Evolutionary conservation across 1,139 yeast species (phyloP), one percentile per base, ranked within the genome.

Genomic region (Saccharomyces hybrid): DNA sequence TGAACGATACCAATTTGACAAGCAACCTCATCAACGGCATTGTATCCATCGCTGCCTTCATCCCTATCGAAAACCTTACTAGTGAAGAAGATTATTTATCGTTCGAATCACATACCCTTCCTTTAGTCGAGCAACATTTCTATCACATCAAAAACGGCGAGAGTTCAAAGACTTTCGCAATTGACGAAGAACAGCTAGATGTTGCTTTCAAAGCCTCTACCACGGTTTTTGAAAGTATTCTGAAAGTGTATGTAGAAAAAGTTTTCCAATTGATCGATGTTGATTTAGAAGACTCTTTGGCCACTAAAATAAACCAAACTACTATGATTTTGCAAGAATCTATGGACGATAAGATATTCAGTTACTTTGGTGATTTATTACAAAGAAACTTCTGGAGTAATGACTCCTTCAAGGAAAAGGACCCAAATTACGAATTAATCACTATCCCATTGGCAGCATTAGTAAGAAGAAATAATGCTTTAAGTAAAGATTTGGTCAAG

Each of bases 1-100:
- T 95, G 0, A 93, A 91, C 68, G 99, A 93, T 70, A 76, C 90
- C 54, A 79, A 77, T 28, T 83, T 91, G 66, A 85, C 96, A 0
- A 76, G 84, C 34, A 78, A 81, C 53, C 81, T 96, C 0, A 73
- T 91, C 52, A 82, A 84, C 58, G 79, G 88, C 26, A 78, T 93
- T 58, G 85, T 89, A 11, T 78, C 88, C 0, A 80, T 86, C 31
- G 84, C 91, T 0, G 76, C 86, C 12, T 86, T 83, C 58, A 80
- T 88, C 3, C 97, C 97, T 0, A 77, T 90, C 60, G 73, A 76
- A 46, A 85, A 82, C 61, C 65, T 85, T 28, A 63, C 69, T 0
- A 65, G 68, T 1, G 74, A 72, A 5, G 67, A 65, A 19, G 73
- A 71, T 42, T 67, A 60, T n/a, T 62, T 83, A 6, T 95, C 96